Conservation (phyloP, 2,329 filamentous ascomycete genomes). For the Aspergillus hortae region DNA sequence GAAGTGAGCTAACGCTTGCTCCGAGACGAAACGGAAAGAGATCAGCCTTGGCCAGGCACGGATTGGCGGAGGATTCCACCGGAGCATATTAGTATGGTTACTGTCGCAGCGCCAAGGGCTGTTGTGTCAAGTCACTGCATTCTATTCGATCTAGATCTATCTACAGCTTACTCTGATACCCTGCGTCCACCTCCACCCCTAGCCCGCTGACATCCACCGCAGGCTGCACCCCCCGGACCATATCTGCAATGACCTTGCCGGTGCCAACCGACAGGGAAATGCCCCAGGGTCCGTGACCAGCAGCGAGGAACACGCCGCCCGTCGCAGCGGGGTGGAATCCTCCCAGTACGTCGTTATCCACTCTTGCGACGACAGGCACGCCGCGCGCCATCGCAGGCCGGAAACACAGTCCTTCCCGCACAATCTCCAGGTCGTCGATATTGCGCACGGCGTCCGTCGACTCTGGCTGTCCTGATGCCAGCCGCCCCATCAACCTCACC, state of each 20-base stretch:
- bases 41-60: neutral
- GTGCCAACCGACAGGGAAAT: slow-evolving; percentile 64
- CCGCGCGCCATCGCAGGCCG: slow-evolving; percentile 65
- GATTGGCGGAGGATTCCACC: neutral
- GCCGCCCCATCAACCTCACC: slow-evolving; percentile 31
- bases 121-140: no score
- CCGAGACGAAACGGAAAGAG: neutral
- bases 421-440: slow-evolving; percentile 55
- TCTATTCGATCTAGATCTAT: neutral
- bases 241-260: slow-evolving; percentile 66
- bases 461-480: slow-evolving; percentile 11
- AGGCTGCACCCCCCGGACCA: slow-evolving; percentile 58
- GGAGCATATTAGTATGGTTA: neutral
- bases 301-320: slow-evolving; percentile 65
- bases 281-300: slow-evolving; percentile 76
- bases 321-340: slow-evolving; percentile 40
- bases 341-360: slow-evolving; percentile 57
- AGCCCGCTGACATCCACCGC: slow-evolving; percentile 60
- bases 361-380: slow-evolving; percentile 58
- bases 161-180: neutral
- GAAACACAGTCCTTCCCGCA: slow-evolving; percentile 68
- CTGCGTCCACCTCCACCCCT: slow-evolving; percentile 23
- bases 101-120: no score
- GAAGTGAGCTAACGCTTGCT: neutral
- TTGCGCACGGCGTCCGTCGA: slow-evolving; percentile 26